Evolutionary conservation across 1,284 basidiomycete species (phyloP), one percentile per base, ranked within the genome.

Genomic region (Takashimella tepidaria): DNA sequence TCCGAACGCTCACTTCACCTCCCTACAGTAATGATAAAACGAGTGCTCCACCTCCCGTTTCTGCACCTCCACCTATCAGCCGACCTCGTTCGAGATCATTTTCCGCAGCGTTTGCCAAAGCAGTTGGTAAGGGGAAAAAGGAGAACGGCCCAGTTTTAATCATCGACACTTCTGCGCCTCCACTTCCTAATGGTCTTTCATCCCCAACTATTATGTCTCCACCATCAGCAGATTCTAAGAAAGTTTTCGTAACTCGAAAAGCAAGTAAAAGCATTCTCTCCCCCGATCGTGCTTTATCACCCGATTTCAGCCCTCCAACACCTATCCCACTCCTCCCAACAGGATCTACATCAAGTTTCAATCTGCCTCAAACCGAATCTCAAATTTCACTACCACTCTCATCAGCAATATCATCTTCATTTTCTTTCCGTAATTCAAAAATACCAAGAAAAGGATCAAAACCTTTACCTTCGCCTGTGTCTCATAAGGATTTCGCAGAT

Each of bases 401-500:
- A 5, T 70, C 66, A 4, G 58, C 57, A 10, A 47, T 59, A 31
- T 64, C 65, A 3, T 53, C 67, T 0, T 59, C 59, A 2, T 67
- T 67, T 51, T 62, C 62, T 5, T 63, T 69, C 50, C 40, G 44
- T 13, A 45, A 21, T 25, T 60, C 59, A 20, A 64, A 61, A 42
- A 59, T 60, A 11, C 57, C 61, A 2, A 45, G 54, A 16, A 57
- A 61, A 41, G 45, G 23, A n/a, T 53, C 56, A 2, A 49, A 55
- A 22, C 49, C 57, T 11, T 40, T 62, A 21, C 48, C 65, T n/a
- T 55, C 61, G 21, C 66, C 69, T 0, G 66, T 74, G 5, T 65
- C 62, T n/a, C 64, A 70, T 53, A 67, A 65, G 23, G 73, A 75
- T 49, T 74, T 63, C 49, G 55, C 54, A 11, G 71, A 73, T 27